Base-by-base conservation (phyloP, 2,329 filamentous ascomycete species). In the Madurella fahalii region DNA sequence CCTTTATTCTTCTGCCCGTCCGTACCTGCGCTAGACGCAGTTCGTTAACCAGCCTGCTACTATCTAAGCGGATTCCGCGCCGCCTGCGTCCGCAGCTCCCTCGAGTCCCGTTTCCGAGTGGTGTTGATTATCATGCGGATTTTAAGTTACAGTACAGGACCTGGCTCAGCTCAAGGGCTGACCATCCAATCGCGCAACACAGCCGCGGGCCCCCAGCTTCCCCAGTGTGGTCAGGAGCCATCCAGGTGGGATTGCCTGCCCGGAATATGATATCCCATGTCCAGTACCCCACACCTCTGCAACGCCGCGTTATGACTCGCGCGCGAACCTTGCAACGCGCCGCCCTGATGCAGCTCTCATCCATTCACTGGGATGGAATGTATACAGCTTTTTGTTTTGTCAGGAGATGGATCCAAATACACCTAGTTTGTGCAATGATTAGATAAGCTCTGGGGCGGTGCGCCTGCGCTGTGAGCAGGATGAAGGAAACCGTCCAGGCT, bases 251-350 rank as follows among this genome's bases (percentile, higher is more conserved):
- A 45, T 41, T 60, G 51, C 49, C 50, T 59, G 52, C 54, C 54
- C 53, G 53, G 50, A 7, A 37, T 45, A 25, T 25, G 32, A 9
- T 40, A 39, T 42, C 32, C 48, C 48, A 40, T 42, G 49, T 42
- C 17, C 25, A n/a, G n/a, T n/a, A 56, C 50, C 47, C 60, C 60
- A 58, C 56, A 51, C 40, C 57, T 40, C 47, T 45, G 50, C 45
- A 46, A 52, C 47, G 47, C 39, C 47, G 15, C 30, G 31, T 44
- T 54, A 40, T 63, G 59, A 63, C 57, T 61, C 59, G 61, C 44
- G 52, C 52, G 54, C 47, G 44, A 50, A 53, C 52, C 39, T 41
- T 25, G 40, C 34, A 17, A 43, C 30, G 31, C 31, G 41, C 30
- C 30, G 47, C 15, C 53, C 37, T 44, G 40, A 47, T 47, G 43